phyloP scores from a whole-genome alignment of 2,329 filamentous ascomycete species.

The Stagonosporopsis chrysanthemi region DNA sequence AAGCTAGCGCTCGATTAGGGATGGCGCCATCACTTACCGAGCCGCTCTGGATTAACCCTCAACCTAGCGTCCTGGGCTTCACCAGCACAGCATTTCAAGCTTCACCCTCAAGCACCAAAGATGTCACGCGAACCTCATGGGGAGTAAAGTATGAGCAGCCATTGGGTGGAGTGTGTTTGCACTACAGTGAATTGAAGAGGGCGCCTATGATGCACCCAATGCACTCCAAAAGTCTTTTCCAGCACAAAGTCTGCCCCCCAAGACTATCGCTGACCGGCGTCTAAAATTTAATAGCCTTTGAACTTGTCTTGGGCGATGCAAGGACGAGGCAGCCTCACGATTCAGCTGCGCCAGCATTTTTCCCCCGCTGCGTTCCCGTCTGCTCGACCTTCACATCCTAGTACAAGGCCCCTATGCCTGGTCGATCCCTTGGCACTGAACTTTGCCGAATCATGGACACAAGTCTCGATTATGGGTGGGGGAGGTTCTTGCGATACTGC shows the following conservation, averaged over 20 bases:
- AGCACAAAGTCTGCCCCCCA: neutral
- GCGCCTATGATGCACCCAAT: neutral
- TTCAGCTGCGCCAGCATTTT: neutral
- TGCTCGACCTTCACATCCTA: neutral
- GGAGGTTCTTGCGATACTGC: conserved; percentile 1
- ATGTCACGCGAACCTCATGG: neutral
- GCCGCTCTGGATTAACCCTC: conserved; percentile 24
- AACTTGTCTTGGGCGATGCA: neutral
- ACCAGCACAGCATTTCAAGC: neutral
- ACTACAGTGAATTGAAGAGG: neutral
- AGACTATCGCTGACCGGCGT: neutral
- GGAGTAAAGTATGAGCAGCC: too few species aligned
- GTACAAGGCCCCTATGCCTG: neutral
- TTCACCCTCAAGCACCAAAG: neutral
- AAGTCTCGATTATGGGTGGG: neutral
- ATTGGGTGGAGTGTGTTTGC: too few species aligned
- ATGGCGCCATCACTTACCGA: neutral
- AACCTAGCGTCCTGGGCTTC: neutral
- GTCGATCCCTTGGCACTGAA: neutral
- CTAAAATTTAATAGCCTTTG: too few species aligned
- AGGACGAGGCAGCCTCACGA: neutral
- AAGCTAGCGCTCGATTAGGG: conserved; percentile 17
- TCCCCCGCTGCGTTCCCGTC: neutral
- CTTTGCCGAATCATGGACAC: neutral
- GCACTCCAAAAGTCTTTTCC: neutral